Evolutionary conservation across 2,329 filamentous ascomycete genomes (phyloP), one percentile per base, ranked within the genome.

Genomic region (Monilinia fructicola): DNA sequence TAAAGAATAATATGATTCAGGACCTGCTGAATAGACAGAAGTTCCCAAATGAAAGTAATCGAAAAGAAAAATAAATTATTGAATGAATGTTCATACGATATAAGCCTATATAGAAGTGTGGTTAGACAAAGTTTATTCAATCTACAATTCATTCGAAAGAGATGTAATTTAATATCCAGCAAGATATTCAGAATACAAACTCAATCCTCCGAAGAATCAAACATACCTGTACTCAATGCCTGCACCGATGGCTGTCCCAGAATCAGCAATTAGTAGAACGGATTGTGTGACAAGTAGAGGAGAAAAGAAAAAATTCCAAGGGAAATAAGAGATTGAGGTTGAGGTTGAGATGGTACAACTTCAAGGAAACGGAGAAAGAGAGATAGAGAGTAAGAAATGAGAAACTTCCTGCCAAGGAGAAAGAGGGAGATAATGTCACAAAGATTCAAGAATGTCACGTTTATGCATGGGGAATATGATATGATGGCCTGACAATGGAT

Each of bases 11-110:
- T 72, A 71, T 73, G 71, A 74, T 76, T 74, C 75, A 77, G 75
- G 76, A 72, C 75, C 75, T 71, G 75, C 75, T 76, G 75, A 76
- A 72, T 65, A 71, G 71, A 74, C 70, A 72, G 71, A 72, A 73
- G 69, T 69, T 72, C 67, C 69, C 63, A 66, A 72, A 69, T 54
- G 69, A 71, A 71, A 67, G 54, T 23, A 65, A 46, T 56, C 35
- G 38, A 52, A 38, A 42, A 64, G 60, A 42, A 44, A 40, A 52
- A 50, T 44, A 35, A 16, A 28, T 50, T 38, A 58, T 53, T 52
- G 60, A 67, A 66, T 61, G 40, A 66, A 55, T 48, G 50, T 63
- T 23, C n/a, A 53, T 50, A 48, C 16, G 50, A 54, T 55, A 31
- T 26, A 63, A 66, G 64, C 50, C 64, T 66, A 23, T 35, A 18